A percentile compares a stretch with the other conserved stretches of the same genome.
These are phyloP conservation scores for Aspergillus flavus DNA, from an alignment of 2,329 filamentous ascomycete species.

Conservation along the genomic window DNA sequence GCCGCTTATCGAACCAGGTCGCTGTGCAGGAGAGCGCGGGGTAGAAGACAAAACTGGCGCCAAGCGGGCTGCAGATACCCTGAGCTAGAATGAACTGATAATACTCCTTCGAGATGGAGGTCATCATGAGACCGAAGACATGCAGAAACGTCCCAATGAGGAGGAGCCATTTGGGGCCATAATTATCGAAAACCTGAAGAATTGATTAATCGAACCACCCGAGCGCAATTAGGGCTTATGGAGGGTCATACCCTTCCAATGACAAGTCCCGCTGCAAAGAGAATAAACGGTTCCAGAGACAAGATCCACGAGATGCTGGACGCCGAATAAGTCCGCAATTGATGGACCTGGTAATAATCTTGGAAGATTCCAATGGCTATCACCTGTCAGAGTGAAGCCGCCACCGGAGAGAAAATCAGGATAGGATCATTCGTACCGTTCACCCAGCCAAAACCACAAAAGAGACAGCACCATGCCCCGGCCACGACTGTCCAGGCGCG, in stretches of 20 bases:
- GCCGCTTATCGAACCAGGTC: conserved; percentile 58
- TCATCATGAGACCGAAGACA: conserved; percentile 62
- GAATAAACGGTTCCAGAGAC: conserved; percentile 58
- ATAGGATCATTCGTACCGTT: conserved; percentile 41
- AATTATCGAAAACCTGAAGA: conserved; percentile 51
- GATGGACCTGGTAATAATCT: neutral
- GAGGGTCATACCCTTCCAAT: conserved; percentile 56
- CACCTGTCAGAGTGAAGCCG: neutral
- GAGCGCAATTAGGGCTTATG: neutral
- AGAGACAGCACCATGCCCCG: conserved; percentile 47
- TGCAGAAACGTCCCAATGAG: conserved; percentile 55
- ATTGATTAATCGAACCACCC: neutral
- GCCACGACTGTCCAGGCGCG: conserved; percentile 60
- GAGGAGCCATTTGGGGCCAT: conserved; percentile 60
- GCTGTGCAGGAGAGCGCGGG: conserved; percentile 38
- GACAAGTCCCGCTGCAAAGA: conserved; percentile 59
- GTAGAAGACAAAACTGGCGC: conserved; percentile 53
- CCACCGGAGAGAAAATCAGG: neutral
- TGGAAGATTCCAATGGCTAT: neutral
- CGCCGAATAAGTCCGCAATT: conserved; percentile 45
- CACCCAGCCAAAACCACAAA: conserved; percentile 51
- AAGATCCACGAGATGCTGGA: conserved; percentile 62
- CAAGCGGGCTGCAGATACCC: conserved; percentile 55
- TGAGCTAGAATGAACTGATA: conserved; percentile 60
- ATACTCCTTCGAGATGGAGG: conserved; percentile 54